Percentiles rank a stretch among this genome's conserved stretches.
Evolutionary conservation across 768 basidiomycete genomes (phyloP).

Genomic region (Mycena galopus): DNA sequence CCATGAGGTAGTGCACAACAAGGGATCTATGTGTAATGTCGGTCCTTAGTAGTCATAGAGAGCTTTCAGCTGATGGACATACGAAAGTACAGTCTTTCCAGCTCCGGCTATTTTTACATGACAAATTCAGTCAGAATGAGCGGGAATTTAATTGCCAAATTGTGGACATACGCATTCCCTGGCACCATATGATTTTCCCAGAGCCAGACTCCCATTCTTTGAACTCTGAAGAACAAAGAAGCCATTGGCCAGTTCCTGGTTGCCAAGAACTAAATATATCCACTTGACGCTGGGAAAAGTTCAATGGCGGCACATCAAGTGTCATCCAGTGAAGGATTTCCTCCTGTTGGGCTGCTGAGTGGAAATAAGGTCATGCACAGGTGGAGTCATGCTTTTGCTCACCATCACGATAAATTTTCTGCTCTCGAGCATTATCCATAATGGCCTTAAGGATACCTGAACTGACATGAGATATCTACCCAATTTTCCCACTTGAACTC

Average conservation of each 20-base stretch:
- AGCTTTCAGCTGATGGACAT: neutral
- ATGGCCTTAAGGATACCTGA: too few relatives aligned
- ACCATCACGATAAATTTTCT: too few relatives aligned
- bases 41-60: too few relatives aligned
- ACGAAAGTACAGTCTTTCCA: conserved; percentile 1
- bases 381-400: too few relatives aligned
- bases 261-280: neutral
- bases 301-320: neutral
- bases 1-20: neutral
- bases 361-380: neutral
- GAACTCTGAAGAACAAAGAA: neutral
- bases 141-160: neutral
- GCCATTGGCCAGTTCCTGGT: neutral
- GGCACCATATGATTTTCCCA: neutral
- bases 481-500: too few relatives aligned
- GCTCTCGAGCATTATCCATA: too few relatives aligned
- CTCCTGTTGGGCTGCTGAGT: neutral
- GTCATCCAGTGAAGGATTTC: neutral
- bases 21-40: neutral
- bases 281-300: neutral
- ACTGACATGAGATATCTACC: too few relatives aligned
- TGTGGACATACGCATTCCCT: neutral
- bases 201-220: neutral
- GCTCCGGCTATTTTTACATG: neutral
- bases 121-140: too few relatives aligned